A percentile compares a stretch with the other conserved stretches of the same genome.
phyloP scores from a whole-genome alignment of 2,329 filamentous ascomycete species.

The Stagonosporopsis tanaceti region DNA sequence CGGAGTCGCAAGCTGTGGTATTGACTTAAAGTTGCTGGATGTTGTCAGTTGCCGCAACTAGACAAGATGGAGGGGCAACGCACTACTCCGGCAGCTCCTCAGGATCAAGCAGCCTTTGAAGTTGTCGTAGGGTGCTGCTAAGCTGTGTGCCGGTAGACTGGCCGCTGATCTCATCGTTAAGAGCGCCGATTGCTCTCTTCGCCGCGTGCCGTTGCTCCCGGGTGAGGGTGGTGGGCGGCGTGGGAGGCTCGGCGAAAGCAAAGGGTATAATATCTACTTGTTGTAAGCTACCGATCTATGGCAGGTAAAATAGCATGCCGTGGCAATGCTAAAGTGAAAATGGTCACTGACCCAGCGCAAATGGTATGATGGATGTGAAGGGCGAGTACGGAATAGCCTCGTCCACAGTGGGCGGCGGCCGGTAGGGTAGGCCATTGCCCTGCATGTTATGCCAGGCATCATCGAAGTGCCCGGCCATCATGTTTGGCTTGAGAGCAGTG shows the following conservation, averaged over 20 bases:
- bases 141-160: constrained; percentile 69
- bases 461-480: constrained; percentile 37
- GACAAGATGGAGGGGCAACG: constrained; percentile 30
- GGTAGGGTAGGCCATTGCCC: constrained; percentile 44
- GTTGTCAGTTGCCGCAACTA: constrained; percentile 21
- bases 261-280: constrained; percentile 56
- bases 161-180: constrained; percentile 74
- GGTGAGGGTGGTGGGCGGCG: constrained; percentile 47
- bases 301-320: constrained; percentile 29
- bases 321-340: constrained; percentile 26
- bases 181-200: constrained; percentile 65
- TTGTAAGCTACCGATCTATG: constrained; percentile 25
- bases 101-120: constrained; percentile 76
- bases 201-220: constrained; percentile 59
- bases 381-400: constrained; percentile 85
- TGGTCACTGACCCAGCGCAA: constrained; percentile 70
- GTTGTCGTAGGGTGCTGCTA: constrained; percentile 75
- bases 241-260: constrained; percentile 53
- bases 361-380: constrained; percentile 80
- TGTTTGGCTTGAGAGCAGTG: constrained; percentile 7
- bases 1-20: constrained; percentile 41
- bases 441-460: constrained; percentile 44
- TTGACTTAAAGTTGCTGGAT: constrained; percentile 43
- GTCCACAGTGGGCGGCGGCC: constrained; percentile 64
- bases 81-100: constrained; percentile 76